Evolutionary conservation across 257 asterid genomes (phyloP).

Genomic region (Solanum megistacrolobum): DNA sequence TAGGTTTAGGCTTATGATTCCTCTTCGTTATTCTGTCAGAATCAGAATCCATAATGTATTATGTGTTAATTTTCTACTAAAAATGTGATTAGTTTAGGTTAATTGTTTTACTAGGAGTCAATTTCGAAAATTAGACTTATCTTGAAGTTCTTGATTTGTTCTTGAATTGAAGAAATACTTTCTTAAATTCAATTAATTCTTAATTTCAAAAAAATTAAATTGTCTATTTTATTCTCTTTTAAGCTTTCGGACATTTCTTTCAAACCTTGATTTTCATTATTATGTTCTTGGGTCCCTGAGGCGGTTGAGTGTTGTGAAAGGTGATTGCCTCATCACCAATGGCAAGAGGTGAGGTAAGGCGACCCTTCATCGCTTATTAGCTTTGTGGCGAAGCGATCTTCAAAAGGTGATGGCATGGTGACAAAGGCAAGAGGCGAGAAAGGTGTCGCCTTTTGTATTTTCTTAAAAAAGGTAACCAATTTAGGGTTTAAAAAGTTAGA

Average conservation of each 20-base stretch:
- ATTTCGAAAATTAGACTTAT: background rate
- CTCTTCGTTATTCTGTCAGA: background rate
- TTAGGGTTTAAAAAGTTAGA: background rate
- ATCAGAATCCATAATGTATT: background rate
- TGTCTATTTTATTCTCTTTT: background rate
- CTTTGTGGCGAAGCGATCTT: background rate
- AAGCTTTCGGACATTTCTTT: background rate
- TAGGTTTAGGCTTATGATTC: background rate
- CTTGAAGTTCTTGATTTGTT: background rate
- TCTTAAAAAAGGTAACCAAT: background rate
- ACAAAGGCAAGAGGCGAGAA: background rate
- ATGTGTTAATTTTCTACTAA: background rate
- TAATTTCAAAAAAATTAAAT: background rate
- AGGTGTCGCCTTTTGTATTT: background rate
- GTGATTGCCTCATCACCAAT: background rate
- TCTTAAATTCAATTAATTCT: background rate
- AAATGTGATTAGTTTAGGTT: background rate
- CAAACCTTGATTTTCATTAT: background rate
- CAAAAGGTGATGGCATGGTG: background rate
- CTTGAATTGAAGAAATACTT: background rate
- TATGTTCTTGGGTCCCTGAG: background rate
- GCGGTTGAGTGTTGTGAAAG: background rate
- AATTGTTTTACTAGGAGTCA: background rate
- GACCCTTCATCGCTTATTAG: background rate
- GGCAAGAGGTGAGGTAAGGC: background rate